phyloP scores from a whole-genome alignment of 148 eudicot genomes.

The Nepenthes gracilis region DNA sequence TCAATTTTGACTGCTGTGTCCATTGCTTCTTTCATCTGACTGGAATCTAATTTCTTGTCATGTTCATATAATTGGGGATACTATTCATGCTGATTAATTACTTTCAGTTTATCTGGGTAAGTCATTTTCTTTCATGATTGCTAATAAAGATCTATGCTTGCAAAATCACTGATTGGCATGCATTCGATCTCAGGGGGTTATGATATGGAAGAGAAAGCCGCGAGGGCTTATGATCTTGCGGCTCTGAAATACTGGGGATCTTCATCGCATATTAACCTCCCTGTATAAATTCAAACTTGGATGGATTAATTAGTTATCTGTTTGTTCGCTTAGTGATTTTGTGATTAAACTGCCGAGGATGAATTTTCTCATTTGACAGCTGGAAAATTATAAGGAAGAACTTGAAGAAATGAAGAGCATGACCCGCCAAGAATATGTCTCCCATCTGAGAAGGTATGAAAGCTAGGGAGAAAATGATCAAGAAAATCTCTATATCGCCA shows the following conservation, averaged over 20 bases:
- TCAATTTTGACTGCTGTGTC: neutral
- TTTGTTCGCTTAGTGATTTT: neutral
- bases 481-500: too few relatives aligned
- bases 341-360: neutral
- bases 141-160: too few relatives aligned
- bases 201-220: constrained; percentile 60
- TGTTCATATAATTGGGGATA: neutral
- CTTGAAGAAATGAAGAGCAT: constrained; percentile 91
- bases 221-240: constrained; percentile 53
- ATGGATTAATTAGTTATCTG: neutral
- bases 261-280: constrained; percentile 44
- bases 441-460: constrained; percentile 71
- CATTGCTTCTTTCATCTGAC: neutral
- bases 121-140: neutral
- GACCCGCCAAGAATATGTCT: constrained; percentile 91
- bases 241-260: constrained; percentile 62
- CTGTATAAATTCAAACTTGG: constrained; percentile 18
- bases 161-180: neutral
- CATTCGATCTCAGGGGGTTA: constrained; percentile 29
- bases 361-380: constrained; percentile 14
- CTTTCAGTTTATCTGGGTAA: neutral
- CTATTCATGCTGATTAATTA: neutral
- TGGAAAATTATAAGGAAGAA: constrained; percentile 78
- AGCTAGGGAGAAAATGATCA: too few relatives aligned
- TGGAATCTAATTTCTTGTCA: neutral